Evolutionary conservation across 805 yeast species (phyloP).

Genomic region (Teunomyces pallodes): DNA sequence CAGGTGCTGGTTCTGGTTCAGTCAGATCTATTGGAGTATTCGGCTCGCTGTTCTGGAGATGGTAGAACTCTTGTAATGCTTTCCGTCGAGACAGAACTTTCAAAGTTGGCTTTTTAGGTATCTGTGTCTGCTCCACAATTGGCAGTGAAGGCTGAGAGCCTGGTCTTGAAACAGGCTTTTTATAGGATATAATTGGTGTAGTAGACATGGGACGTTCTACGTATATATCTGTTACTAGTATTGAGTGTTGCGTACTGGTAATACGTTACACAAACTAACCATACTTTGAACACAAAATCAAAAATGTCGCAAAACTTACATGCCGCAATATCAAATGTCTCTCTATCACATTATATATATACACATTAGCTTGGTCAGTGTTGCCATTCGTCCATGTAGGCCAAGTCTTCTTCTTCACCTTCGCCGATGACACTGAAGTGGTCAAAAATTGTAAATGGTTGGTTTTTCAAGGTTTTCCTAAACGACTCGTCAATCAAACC

Average conservation of each 20-base stretch:
- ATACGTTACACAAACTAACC: neutral
- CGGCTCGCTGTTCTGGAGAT: conserved; percentile 13
- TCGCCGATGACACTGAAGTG: conserved; percentile 39
- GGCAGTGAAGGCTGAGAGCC: conserved; percentile 4
- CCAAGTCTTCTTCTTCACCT: conserved; percentile 38
- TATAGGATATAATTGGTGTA: conserved; percentile 27
- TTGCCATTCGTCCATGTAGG: conserved; percentile 50
- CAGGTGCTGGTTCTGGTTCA: neutral
- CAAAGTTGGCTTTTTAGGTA: conserved; percentile 11
- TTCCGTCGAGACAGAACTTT: conserved; percentile 39
- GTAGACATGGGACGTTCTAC: conserved; percentile 7
- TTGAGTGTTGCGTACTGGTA: too few relatives aligned
- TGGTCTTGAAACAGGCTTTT: conserved; percentile 16
- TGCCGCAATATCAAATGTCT: neutral
- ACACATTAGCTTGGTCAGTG: conserved; percentile 9
- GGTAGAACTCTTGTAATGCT: conserved; percentile 43
- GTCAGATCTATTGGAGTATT: too few relatives aligned
- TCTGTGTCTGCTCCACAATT: neutral
- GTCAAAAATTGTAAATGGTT: conserved; percentile 40
- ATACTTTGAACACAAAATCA: too few relatives aligned
- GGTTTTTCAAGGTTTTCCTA: conserved; percentile 9
- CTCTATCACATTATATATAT: neutral
- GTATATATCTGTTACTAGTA: too few relatives aligned
- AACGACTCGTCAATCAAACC: conserved; percentile 9
- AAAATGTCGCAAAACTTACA: neutral